Conservation (phyloP, 345 rosid species). For the Tarenaya hassleriana region DNA sequence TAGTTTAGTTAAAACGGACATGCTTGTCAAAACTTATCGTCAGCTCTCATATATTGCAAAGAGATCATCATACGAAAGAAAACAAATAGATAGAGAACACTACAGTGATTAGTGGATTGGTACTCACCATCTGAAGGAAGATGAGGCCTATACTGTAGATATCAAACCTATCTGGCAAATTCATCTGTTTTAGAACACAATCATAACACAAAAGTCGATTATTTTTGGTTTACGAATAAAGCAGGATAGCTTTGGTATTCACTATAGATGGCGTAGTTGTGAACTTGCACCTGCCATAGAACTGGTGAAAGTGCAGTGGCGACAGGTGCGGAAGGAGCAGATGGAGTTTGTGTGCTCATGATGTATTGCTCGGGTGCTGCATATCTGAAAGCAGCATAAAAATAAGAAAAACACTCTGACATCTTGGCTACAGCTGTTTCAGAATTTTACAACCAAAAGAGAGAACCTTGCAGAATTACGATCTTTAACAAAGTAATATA, state of each 20-base stretch:
- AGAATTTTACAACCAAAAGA: neutral
- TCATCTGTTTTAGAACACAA: constrained; percentile 61
- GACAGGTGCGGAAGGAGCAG: constrained; percentile 96
- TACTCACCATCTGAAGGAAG: constrained; percentile 85
- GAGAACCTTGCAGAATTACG: neutral
- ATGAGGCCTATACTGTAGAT: constrained; percentile 91
- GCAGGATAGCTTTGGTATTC: too few species aligned
- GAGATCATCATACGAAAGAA: constrained; percentile 1
- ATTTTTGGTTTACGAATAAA: constrained; percentile 1
- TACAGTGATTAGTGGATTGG: constrained; percentile 3
- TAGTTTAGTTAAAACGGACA: too few species aligned
- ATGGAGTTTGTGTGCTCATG: constrained; percentile 99
- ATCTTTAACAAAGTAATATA: constrained; percentile 12
- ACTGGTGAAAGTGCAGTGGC: constrained; percentile 96
- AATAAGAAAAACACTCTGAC: neutral
- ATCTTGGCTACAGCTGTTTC: too few species aligned
- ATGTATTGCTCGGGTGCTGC: constrained; percentile 97
- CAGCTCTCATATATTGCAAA: too few species aligned
- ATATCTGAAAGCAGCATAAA: constrained; percentile 48
- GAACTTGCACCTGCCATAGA: constrained; percentile 77
- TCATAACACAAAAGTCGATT: constrained; percentile 15
- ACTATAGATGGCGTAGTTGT: too few species aligned
- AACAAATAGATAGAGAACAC: constrained; percentile 7
- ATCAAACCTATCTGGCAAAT: constrained; percentile 92
- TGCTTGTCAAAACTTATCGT: too few species aligned